These are phyloP conservation scores for Thymus quinquecostatus DNA, from an alignment of 257 asterid species.

Conservation along the genomic window DNA sequence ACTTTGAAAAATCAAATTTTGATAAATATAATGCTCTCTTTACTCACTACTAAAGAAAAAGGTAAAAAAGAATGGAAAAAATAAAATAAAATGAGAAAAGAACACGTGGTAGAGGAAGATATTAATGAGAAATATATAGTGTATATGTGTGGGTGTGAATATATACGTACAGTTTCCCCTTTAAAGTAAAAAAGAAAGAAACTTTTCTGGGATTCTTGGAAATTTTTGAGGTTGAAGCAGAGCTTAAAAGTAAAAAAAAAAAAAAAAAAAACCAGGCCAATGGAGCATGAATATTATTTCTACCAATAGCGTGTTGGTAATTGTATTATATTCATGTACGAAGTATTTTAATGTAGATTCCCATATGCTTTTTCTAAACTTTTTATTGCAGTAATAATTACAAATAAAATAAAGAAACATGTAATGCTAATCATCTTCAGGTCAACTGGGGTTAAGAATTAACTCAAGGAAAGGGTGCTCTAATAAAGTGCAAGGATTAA, in stretches of 20 bases:
- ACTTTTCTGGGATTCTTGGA: slow-evolving; percentile 12
- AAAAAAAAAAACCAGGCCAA: not conserved
- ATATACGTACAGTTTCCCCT: not conserved
- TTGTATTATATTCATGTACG: slow-evolving; percentile 23
- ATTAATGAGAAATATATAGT: slow-evolving; percentile 1
- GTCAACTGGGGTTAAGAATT: slow-evolving; percentile 38
- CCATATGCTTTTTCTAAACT: slow-evolving; percentile 24
- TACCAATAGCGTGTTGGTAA: slow-evolving; percentile 26
- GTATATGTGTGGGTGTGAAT: not conserved
- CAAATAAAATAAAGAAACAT: not conserved
- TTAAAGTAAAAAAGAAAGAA: slow-evolving; percentile 20
- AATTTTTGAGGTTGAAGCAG: not conserved
- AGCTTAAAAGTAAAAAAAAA: slow-evolving; percentile 6
- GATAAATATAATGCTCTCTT: not conserved
- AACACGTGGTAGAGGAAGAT: slow-evolving; percentile 13
- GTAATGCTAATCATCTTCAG: slow-evolving; percentile 20
- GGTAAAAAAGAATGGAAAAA: not conserved
- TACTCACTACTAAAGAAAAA: not conserved
- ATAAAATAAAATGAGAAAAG: not conserved
- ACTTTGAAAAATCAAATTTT: not conserved
- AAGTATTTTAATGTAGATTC: slow-evolving; percentile 24
- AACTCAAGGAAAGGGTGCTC: slow-evolving; percentile 33
- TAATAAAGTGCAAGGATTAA: slow-evolving; percentile 21
- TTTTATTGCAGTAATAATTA: slow-evolving; percentile 7
- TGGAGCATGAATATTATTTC: slow-evolving; percentile 7